Evolutionary conservation across 345 rosid species (phyloP), one percentile per base, ranked within the genome.

Genomic region (Eucalyptus victrix): DNA sequence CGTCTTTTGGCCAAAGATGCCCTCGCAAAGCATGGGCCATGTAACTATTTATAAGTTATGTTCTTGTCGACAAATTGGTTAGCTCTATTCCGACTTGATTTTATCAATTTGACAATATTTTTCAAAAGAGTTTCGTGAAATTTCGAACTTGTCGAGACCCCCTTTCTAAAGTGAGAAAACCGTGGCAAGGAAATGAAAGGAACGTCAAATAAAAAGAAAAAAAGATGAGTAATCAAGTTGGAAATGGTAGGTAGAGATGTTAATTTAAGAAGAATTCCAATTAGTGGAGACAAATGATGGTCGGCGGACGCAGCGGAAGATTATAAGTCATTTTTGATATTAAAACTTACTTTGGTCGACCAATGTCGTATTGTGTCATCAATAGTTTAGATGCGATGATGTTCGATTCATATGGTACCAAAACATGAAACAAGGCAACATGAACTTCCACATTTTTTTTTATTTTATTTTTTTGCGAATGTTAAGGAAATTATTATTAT

Each of bases 181-280:
- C 0, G 72, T 0, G 8, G 8, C 72, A 0, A 14, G 18, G 34
- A n/a, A 65, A 65, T 17, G 19, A n/a, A n/a, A 65, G 34, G 37
- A n/a, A 65, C 0, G 37, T n/a, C 69, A 28, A 60, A 60, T 60
- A 28, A 28, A 60, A 60, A 28, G 15, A 0, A 5, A 26, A 5
- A 26, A 28, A 0, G 12, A 23, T 56, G 12, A 53, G 28, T 56
- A 56, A 56, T 56, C 12, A 56, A 56, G 28, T 56, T 9, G 28
- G 28, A 56, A 56, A 56, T 56, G 62, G 0, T 56, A 8, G 62
- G 62, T 24, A 10, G 13, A 10, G 62, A 56, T 56, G 62, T 24
- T 56, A 24, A 56, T 56, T 24, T 56, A 56, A 9, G 62, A 56
- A 56, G 12, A 56, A 56, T 24, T 56, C 62, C 28, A 24, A 24